Evolutionary conservation across 345 rosid genomes (phyloP).

Genomic region (Rhizophora apiculata): DNA sequence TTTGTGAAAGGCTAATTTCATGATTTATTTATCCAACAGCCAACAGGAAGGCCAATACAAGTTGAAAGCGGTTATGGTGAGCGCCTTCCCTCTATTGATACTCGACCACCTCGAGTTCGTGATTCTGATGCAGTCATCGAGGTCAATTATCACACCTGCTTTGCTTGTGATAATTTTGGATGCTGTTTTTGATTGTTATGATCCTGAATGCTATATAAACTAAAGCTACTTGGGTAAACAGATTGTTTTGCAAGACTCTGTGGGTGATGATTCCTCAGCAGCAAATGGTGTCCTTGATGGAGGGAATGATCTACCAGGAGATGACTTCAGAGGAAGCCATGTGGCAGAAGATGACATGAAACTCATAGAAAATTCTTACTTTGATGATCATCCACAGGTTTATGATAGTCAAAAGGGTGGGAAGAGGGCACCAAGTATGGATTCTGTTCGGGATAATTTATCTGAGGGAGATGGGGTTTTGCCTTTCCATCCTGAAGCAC

Average conservation of each 20-base stretch:
- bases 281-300: conserved; percentile 40
- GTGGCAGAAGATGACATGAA: conserved; percentile 35
- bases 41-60: conserved; percentile 96
- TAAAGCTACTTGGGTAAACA: conserved; percentile 38
- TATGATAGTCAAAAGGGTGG: conserved; percentile 31
- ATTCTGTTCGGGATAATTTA: conserved; percentile 37
- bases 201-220: conserved; percentile 11
- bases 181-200: not conserved
- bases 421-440: conserved; percentile 24
- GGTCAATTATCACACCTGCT: conserved; percentile 39
- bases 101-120: conserved; percentile 82
- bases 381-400: conserved; percentile 34
- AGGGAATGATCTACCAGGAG: conserved; percentile 35
- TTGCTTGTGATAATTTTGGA: conserved; percentile 14
- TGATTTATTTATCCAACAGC: conserved; percentile 47
- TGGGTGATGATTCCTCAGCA: conserved; percentile 50
- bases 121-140: conserved; percentile 95
- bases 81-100: conserved; percentile 82
- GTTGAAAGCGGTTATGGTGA: conserved; percentile 91
- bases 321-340: conserved; percentile 34
- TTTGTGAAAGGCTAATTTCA: conserved; percentile 9
- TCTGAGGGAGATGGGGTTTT: conserved; percentile 43
- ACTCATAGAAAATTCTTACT: conserved; percentile 30
- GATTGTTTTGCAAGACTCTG: conserved; percentile 75
- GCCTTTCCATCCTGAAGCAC: conserved; percentile 30